Conservation (phyloP, 2,329 filamentous ascomycete genomes). For the Epichloe sp. region DNA sequence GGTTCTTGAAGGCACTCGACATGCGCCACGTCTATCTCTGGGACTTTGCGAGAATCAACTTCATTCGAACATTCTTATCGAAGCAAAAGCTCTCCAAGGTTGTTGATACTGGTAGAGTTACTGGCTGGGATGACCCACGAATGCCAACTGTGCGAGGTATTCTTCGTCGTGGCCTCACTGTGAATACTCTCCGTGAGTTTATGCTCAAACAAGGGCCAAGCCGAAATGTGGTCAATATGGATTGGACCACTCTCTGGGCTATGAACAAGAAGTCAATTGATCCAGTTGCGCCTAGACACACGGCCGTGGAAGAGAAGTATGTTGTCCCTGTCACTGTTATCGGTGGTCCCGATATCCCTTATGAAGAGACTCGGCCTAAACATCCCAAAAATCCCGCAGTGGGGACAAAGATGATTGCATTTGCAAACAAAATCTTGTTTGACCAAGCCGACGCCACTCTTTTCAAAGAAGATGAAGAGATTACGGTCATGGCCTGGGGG, state of each 20-base stretch:
- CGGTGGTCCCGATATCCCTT: neutral
- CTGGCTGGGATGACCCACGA: conserved; percentile 70
- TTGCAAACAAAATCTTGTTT: neutral
- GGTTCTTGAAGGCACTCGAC: conserved; percentile 63
- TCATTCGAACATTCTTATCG: conserved; percentile 67
- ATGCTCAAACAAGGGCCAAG: conserved; percentile 66
- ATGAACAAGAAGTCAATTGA: conserved; percentile 65
- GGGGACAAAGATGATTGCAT: neutral
- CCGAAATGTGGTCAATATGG: conserved; percentile 62
- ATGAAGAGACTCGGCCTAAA: neutral
- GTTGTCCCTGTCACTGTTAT: too few relatives aligned
- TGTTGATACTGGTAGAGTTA: conserved; percentile 60
- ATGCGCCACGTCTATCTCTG: conserved; percentile 70
- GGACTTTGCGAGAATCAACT: conserved; percentile 78
- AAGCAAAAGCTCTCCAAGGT: conserved; percentile 78
- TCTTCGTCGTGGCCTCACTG: conserved; percentile 57
- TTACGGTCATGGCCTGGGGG: neutral
- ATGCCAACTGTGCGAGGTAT: conserved; percentile 69
- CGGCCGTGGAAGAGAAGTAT: conserved; percentile 35
- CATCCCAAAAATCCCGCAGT: neutral
- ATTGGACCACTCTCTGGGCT: conserved; percentile 57
- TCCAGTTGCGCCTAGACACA: conserved; percentile 55
- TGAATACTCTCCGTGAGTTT: conserved; percentile 61
- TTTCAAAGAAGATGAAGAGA: neutral
- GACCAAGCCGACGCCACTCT: neutral